These are phyloP conservation scores for Clonostachys sp. DNA, from an alignment of 2,329 filamentous ascomycete species.

Conservation along the genomic window DNA sequence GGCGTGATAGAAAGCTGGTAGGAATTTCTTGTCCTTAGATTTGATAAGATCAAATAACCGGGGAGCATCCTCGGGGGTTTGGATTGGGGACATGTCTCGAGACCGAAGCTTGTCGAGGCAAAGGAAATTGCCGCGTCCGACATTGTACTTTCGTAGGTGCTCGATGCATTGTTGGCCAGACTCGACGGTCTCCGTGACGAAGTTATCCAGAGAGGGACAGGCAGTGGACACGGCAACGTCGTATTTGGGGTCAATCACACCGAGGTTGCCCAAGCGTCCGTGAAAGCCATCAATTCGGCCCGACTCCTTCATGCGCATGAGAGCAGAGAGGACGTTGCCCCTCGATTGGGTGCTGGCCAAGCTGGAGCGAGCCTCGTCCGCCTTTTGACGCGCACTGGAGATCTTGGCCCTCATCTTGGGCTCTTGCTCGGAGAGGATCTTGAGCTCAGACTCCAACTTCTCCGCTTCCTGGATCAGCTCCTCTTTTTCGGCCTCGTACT, in stretches of 20 bases:
- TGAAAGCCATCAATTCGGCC: conserved; percentile 97
- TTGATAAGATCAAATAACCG: conserved; percentile 90
- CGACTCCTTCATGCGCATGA: conserved; percentile 94
- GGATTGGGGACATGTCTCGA: conserved; percentile 72
- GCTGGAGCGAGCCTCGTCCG: conserved; percentile 89
- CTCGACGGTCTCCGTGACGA: conserved; percentile 94
- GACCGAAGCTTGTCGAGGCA: conserved; percentile 81
- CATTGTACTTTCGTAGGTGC: conserved; percentile 93
- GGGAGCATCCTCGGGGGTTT: conserved; percentile 88
- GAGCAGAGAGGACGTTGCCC: conserved; percentile 82
- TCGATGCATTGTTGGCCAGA: conserved; percentile 97
- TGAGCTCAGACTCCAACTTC: conserved; percentile 67
- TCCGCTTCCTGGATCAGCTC: conserved; percentile 70
- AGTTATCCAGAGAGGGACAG: conserved; percentile 86
- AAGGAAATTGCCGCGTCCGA: conserved; percentile 95
- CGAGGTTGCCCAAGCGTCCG: conserved; percentile 88
- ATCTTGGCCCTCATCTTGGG: conserved; percentile 79
- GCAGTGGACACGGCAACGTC: conserved; percentile 98
- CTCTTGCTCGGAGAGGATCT: conserved; percentile 70
- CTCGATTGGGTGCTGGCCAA: conserved; percentile 87
- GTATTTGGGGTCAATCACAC: conserved; percentile 88
- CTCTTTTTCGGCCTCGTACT: conserved; percentile 68
- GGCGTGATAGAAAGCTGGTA: conserved; percentile 89
- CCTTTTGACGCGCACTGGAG: conserved; percentile 87
- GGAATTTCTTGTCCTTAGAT: conserved; percentile 81